Evolutionary conservation across 2,329 filamentous ascomycete genomes (phyloP), one percentile per base, ranked within the genome.

Genomic region (Akanthomyces muscarius): DNA sequence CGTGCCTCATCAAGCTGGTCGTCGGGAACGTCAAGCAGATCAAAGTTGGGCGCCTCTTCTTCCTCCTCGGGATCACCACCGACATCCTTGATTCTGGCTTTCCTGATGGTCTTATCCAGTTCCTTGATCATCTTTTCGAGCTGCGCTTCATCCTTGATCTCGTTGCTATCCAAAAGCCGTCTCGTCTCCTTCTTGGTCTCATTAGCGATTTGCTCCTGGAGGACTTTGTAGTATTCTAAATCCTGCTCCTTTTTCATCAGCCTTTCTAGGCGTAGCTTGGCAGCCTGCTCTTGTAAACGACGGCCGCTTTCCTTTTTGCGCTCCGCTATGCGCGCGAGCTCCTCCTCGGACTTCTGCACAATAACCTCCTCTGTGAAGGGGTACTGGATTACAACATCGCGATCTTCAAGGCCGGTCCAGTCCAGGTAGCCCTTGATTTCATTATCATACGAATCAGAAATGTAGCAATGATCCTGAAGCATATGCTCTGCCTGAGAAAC

Each of bases 231-330:
- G 75, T 97, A 97, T 69, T 96, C 93, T 1, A 98, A 79, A 73
- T 98, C 93, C 72, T 96, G 88, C 76, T 99, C 95, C 76, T 99
- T 99, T 71, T 91, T 90, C 73, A 98, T 91, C 53, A 99, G 81
- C 70, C 96, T 96, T 67, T 99, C 95, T 0, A 99, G 80, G 8
- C 95, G 89, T 92, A 97, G 97, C 76, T 97, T 98, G 11, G 94
- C 94, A 0, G 95, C 95, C 75, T 99, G 95, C 70, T 97, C 92
- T 74, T 99, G 95, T 30, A 99, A 74, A 52, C 96, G 84, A 66
- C 95, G 84, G 0, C 95, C 95, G 68, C 92, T 95, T 76, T 99
- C 95, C 74, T 96, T 96, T 72, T 96, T 92, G 73, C 94, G 89
- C 79, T 99, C 95, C 13, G 94, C 92, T 66, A 96, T 91, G 47